Base-by-base conservation (phyloP, 495 filamentous ascomycete species). In the Cenococcum geophilum region DNA sequence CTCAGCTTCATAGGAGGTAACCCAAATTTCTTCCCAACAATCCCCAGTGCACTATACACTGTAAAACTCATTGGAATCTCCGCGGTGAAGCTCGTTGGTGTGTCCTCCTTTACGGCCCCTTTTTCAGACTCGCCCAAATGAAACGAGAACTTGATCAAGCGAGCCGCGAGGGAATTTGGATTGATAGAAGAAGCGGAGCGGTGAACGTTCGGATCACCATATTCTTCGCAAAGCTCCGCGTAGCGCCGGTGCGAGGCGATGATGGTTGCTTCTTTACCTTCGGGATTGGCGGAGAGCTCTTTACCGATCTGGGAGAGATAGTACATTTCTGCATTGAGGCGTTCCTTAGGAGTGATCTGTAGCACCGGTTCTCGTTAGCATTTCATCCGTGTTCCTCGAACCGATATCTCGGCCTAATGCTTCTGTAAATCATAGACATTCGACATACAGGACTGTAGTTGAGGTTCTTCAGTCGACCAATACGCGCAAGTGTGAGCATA, bases 241-340 rank as follows among this genome's bases (percentile, higher is more conserved):
- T 86, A 98, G 2, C 91, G 79, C 1, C 79, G 82, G 70, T 97
- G 89, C 18, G 75, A 64, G 8, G 73, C 73, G 6, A 86, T 75
- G 9, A 89, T 78, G 1, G 70, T 68, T 2, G 69, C 64, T 63
- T 85, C 80, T n/a, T 79, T 75, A 0, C 73, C 73, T 62, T 82
- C 75, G 0, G 85, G 77, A 0, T 78, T 80, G 10, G 77, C 77
- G 16, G 86, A 83, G 20, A 96, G 76, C 66, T 89, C 87, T 52
- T 83, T 83, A 18, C 80, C 88, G 56, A 97, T 91, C 32, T 84
- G 80, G 5, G 83, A 86, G 11, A 97, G 82, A 70, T 97, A 98
- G 73, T 92, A 98, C 68, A 91, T 85, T 58, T 98, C 93, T 12
- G 89, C 90, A 66, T 97, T 91, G 49, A 79, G 78, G 20, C 93